phyloP scores from a whole-genome alignment of 495 filamentous ascomycete genomes.

The Coniosporium apollinis region DNA sequence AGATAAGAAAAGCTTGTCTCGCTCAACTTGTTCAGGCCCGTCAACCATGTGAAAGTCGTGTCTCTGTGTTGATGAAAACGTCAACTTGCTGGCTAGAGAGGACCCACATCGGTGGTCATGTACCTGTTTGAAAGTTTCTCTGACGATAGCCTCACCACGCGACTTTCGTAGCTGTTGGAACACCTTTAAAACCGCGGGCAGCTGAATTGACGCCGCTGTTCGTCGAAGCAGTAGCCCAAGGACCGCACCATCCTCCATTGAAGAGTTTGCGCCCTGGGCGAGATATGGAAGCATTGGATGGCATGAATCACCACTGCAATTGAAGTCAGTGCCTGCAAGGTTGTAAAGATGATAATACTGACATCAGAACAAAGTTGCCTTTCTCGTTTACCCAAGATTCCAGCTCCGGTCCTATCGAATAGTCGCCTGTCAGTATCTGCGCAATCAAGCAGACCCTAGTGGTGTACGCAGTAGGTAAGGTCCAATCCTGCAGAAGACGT shows the following conservation, averaged over 20 bases:
- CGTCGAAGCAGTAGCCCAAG: conserved; percentile 11
- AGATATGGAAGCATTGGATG: conserved; percentile 20
- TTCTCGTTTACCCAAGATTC: conserved; percentile 39
- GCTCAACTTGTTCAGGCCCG: conserved; percentile 13
- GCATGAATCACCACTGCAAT: conserved; percentile 11
- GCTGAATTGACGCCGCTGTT: conserved; percentile 2
- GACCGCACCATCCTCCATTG: conserved; percentile 17
- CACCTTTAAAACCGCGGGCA: conserved; percentile 8
- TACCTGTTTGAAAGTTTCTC: conserved; percentile 14
- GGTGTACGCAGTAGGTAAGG: background rate
- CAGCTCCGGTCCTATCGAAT: conserved; percentile 25
- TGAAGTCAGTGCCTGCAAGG: background rate
- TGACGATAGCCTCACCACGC: conserved; percentile 16
- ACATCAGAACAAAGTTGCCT: conserved; percentile 39
- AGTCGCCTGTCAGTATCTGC: too few species aligned
- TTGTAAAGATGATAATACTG: background rate
- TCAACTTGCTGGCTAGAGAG: too few species aligned
- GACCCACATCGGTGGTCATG: too few species aligned
- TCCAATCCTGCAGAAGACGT: background rate
- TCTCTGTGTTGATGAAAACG: background rate
- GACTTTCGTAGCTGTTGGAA: conserved; percentile 13
- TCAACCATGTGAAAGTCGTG: conserved; percentile 13
- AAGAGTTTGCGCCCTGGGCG: conserved; percentile 16
- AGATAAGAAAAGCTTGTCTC: conserved; percentile 14
- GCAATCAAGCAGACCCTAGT: too few species aligned